phyloP scores from a whole-genome alignment of 352 stramenopile species.

The Globisporangium recalcitrans region DNA sequence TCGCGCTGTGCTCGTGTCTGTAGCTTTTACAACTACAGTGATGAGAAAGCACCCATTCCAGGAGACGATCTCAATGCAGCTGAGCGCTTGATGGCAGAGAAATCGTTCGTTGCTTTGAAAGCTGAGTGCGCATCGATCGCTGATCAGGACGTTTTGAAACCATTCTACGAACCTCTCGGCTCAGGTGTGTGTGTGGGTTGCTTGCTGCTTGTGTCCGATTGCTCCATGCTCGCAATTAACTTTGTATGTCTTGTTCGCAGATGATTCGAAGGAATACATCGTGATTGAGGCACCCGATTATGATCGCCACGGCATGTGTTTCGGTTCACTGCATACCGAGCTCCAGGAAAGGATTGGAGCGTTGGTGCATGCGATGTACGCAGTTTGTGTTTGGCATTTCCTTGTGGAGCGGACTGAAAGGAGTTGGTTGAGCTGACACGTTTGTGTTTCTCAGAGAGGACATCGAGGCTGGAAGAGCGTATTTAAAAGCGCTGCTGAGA shows the following conservation, averaged over 20 bases:
- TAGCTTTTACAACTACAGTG: conserved; percentile 12
- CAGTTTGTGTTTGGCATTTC: neutral
- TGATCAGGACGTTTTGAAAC: conserved; percentile 8
- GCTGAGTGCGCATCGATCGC: neutral
- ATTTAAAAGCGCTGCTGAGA: conserved; percentile 4
- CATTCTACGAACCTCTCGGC: conserved; percentile 14
- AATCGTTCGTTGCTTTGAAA: conserved; percentile 12
- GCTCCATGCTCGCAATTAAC: neutral
- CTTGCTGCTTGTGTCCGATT: conserved; percentile 6
- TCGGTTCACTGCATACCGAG: conserved; percentile 19
- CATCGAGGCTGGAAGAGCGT: neutral
- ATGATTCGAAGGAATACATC: conserved; percentile 30
- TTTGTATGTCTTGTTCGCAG: conserved; percentile 12
- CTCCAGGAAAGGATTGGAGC: conserved; percentile 8
- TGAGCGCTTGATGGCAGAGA: conserved; percentile 6
- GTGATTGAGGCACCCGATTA: conserved; percentile 28
- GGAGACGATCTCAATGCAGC: neutral
- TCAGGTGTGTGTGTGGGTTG: conserved; percentile 16
- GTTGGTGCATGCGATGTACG: conserved; percentile 8
- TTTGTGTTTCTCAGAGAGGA: conserved; percentile 4
- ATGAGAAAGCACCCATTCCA: conserved; percentile 4
- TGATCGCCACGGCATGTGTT: conserved; percentile 8
- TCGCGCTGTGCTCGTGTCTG: neutral
- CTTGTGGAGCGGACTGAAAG: neutral
- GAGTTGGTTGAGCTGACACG: neutral